Percentiles rank a stretch among this genome's conserved stretches.
Conservation (phyloP, 2,329 filamentous ascomycete genomes). For the Fusarium equiseti region DNA sequence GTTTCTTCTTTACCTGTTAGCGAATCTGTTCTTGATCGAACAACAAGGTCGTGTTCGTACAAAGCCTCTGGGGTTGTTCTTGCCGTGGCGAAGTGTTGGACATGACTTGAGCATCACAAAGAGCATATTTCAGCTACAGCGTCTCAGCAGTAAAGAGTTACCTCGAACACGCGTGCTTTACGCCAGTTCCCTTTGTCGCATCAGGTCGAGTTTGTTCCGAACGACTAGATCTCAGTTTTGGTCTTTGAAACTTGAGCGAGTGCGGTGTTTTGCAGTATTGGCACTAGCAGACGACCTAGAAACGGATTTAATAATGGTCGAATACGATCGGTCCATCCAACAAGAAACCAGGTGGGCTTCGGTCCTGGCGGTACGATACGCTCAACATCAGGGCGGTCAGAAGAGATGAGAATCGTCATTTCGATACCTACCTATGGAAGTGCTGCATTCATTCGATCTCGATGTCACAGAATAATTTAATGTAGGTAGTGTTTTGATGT, state of each 20-base stretch:
- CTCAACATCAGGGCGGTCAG: background rate
- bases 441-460: background rate
- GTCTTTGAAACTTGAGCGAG: constrained; percentile 29
- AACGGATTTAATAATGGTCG: constrained; percentile 47
- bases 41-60: constrained; percentile 44
- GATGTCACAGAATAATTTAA: background rate
- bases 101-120: constrained; percentile 49
- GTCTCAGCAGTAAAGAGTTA: constrained; percentile 41
- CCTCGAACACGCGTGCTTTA: constrained; percentile 47
- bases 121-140: constrained; percentile 42
- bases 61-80: constrained; percentile 45
- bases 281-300: constrained; percentile 48
- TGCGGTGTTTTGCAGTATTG: constrained; percentile 46
- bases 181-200: constrained; percentile 48
- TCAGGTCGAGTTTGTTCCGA: constrained; percentile 20
- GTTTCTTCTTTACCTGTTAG: constrained; percentile 50
- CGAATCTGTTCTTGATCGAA: constrained; percentile 47
- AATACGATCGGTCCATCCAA: background rate
- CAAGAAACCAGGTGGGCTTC: background rate
- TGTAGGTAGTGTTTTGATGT: background rate
- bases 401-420: background rate
- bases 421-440: background rate
- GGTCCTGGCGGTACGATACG: too few relatives aligned
- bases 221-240: background rate
- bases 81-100: constrained; percentile 50